Evolutionary conservation across 2,329 filamentous ascomycete genomes (phyloP).

Genomic region (Hymenoscyphus albidus): DNA sequence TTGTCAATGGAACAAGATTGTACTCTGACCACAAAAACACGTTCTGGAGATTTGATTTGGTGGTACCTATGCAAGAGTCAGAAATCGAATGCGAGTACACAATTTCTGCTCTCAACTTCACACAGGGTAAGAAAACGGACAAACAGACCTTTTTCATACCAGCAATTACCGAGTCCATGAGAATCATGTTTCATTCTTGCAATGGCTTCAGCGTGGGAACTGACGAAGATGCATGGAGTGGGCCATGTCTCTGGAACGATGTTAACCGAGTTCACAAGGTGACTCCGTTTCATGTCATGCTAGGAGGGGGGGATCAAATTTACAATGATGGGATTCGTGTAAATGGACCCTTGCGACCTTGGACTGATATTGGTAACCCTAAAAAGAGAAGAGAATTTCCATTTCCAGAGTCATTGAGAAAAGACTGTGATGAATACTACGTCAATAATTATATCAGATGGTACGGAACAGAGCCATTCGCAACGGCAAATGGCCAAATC

Average conservation of each 20-base stretch:
- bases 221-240: slow-evolving; percentile 80
- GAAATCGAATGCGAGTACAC: slow-evolving; percentile 79
- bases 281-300: slow-evolving; percentile 88
- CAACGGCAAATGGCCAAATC: slow-evolving; percentile 83
- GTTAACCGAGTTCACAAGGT: slow-evolving; percentile 77
- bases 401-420: slow-evolving; percentile 75
- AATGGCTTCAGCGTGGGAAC: slow-evolving; percentile 93
- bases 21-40: slow-evolving; percentile 67
- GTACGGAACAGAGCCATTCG: slow-evolving; percentile 74
- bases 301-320: slow-evolving; percentile 92
- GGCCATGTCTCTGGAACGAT: slow-evolving; percentile 92
- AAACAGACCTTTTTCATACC: slow-evolving; percentile 81
- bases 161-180: slow-evolving; percentile 80
- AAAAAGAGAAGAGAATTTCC: slow-evolving; percentile 74
- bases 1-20: slow-evolving; percentile 55
- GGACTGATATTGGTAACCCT: slow-evolving; percentile 81
- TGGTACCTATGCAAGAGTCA: slow-evolving; percentile 65
- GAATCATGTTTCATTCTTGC: slow-evolving; percentile 97
- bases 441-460: slow-evolving; percentile 81
- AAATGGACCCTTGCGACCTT: slow-evolving; percentile 72
- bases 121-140: slow-evolving; percentile 51
- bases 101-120: slow-evolving; percentile 62
- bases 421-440: slow-evolving; percentile 86
- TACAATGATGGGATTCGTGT: slow-evolving; percentile 90
- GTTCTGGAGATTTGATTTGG: slow-evolving; percentile 89